Base-by-base conservation (phyloP, 495 filamentous ascomycete species). In the Letharia lupina region DNA sequence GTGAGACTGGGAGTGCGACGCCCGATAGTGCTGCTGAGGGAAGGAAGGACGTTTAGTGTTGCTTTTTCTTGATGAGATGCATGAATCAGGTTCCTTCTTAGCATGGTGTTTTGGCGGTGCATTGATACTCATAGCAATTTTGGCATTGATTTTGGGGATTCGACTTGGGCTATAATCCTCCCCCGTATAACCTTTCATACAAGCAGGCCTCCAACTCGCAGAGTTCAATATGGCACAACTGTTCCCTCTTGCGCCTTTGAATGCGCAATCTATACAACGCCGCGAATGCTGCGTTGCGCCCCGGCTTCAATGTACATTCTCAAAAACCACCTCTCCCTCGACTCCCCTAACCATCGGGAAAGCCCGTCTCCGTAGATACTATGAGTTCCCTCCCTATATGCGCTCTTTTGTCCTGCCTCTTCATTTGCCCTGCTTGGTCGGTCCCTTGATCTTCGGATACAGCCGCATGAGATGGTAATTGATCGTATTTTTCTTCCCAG, bases 381-480 rank as follows among this genome's bases (percentile, higher is more conserved):
- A n/a, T 7, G 16, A 5, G 23, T 31, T 11, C 20, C 45, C 10
- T 47, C 11, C n/a, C 9, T 28, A 7, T 37, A 37, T 3, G 15
- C 33, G 2, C 48, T 31, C 48, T 13, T 12, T 31, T 54, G 3
- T 5, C 4, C n/a, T 54, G 11, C 48, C n/a, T 0, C n/a, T 57
- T 70, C 65, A 64, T 42, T 64, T 67, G 0, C 86, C 84, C 79
- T 85, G 86, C 81, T 93, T 96, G 70, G 85, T 83, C 11, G 87
- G 86, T 1, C 84, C 83, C 57, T 81, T 78, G 40, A 98, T 87
- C 73, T 87, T 88, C 10, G 89, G 86, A 73, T 95, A 92, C 79
- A 98, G 86, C 67, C 94, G 84, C 71, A 83, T 83, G 48, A 98
- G 77, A 76, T 97, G 93, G 82, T 96, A 96, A 78, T 98, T 98